Evolutionary conservation across 768 basidiomycete genomes (phyloP).

Genomic region (Suillus subaureus): DNA sequence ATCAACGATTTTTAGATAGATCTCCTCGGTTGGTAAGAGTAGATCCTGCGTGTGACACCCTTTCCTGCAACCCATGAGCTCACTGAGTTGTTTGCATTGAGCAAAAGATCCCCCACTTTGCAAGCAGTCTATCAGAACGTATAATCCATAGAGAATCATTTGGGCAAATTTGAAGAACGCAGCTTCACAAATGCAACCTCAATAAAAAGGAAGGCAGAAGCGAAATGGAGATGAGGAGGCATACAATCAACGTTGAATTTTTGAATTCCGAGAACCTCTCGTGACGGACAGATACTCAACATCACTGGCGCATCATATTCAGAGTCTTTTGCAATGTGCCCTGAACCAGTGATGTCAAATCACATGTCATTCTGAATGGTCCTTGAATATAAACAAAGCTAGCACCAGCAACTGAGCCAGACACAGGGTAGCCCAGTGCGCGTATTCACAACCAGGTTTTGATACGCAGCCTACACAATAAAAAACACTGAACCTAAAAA

Average conservation of each 20-base stretch:
- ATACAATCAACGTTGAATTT: background rate
- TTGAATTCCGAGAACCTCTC: background rate
- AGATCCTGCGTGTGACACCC: background rate
- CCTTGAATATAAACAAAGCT: background rate
- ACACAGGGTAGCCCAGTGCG: background rate
- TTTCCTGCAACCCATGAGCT: background rate
- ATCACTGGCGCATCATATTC: no score
- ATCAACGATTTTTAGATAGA: constrained; percentile 21
- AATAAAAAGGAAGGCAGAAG: background rate
- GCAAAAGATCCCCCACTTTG: background rate
- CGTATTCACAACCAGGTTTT: background rate
- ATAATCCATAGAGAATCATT: background rate
- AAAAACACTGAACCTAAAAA: background rate
- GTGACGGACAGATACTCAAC: background rate
- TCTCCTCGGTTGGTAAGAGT: background rate
- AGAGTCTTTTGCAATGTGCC: no score
- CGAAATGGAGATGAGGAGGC: background rate
- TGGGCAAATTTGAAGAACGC: no score
- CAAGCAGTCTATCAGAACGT: background rate
- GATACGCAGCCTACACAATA: background rate
- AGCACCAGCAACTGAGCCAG: background rate
- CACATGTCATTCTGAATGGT: background rate
- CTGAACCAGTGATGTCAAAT: no score
- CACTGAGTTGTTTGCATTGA: no score
- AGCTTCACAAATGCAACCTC: background rate